Evolutionary conservation across 2,329 filamentous ascomycete species (phyloP), one percentile per base, ranked within the genome.

Genomic region (Colletotrichum somersetense): DNA sequence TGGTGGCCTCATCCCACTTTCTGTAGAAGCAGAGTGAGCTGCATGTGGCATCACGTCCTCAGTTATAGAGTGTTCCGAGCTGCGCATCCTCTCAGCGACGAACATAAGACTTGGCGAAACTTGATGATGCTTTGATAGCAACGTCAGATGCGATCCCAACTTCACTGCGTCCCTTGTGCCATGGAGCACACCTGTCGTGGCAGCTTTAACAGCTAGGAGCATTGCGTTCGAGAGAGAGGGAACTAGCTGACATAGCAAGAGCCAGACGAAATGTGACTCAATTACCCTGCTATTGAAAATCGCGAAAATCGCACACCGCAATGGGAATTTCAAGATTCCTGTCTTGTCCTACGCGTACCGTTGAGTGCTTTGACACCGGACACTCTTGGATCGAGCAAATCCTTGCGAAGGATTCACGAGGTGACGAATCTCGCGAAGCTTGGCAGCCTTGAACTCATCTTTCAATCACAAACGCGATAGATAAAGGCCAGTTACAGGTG

Each of bases 61-160:
- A n/a, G 10, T n/a, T 64, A 35, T 48, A 64, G 30, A 59, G 48
- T 23, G 30, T 50, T 20, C 65, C 66, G 23, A 63, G 69, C 40
- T 33, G 8, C 5, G 20, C 35, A 30, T 42, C n/a, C 55, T 53
- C 40, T 20, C 46, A 26, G n/a, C 14, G 8, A 18, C 30, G 66
- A 59, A 69, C 46, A 16, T 42, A 58, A 64, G 65, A 62, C 46
- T 59, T n/a, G 66, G 44, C 59, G 7, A 23, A 69, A 64, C 66
- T 48, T 48, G 38, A 18, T 44, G 18, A n/a, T 69, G 16, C 44
- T 56, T 40, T 38, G 8, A n/a, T n/a, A 35, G 48, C n/a, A 2
- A 18, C 7, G 26, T 30, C 6, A 38, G 44, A 30, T 40, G 44
- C 2, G 35, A 30, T 44, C 42, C 35, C 18, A 20, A 20, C n/a